These are phyloP conservation scores for Elaeis oleifera DNA, from an alignment of 202 grass and related monocot genomes.

Conservation along the genomic window DNA sequence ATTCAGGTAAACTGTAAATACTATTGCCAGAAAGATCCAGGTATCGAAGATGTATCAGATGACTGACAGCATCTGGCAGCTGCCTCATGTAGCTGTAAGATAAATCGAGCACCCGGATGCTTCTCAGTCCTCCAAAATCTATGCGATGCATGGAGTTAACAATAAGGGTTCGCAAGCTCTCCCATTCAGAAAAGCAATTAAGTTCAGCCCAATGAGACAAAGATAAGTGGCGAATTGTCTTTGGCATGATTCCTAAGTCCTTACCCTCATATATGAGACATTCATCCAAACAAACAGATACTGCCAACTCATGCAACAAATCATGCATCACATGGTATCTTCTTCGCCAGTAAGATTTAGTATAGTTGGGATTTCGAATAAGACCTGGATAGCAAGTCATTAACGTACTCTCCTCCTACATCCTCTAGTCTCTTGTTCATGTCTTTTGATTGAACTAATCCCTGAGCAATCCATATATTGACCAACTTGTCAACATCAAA, in stretches of 20 bases:
- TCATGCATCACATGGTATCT: conserved; percentile 37
- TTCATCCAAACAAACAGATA: conserved; percentile 26
- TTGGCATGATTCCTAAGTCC: not conserved
- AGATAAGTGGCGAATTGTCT: conserved; percentile 22
- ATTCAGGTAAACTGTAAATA: conserved; percentile 10
- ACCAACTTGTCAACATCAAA: conserved; percentile 23
- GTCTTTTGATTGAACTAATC: not conserved
- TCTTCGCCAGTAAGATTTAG: too few species aligned
- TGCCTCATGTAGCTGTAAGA: not conserved
- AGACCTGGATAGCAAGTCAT: conserved; percentile 19
- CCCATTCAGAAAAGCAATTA: not conserved
- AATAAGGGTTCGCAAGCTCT: conserved; percentile 28
- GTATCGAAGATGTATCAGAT: conserved; percentile 39
- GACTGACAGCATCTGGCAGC: conserved; percentile 6
- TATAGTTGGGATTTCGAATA: conserved; percentile 7
- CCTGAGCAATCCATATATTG: conserved; percentile 31
- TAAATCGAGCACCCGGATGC: conserved; percentile 20
- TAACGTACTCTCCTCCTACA: conserved; percentile 12
- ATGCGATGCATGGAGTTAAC: conserved; percentile 19
- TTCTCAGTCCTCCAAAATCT: conserved; percentile 6
- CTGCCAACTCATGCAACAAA: conserved; percentile 36
- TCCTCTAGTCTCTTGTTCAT: conserved; percentile 12
- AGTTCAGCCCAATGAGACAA: conserved; percentile 8
- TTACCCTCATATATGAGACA: conserved; percentile 17
- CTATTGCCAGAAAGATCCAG: conserved; percentile 14